Base-by-base conservation (phyloP, 306 rosid genomes). In the Citrullus amarus region DNA sequence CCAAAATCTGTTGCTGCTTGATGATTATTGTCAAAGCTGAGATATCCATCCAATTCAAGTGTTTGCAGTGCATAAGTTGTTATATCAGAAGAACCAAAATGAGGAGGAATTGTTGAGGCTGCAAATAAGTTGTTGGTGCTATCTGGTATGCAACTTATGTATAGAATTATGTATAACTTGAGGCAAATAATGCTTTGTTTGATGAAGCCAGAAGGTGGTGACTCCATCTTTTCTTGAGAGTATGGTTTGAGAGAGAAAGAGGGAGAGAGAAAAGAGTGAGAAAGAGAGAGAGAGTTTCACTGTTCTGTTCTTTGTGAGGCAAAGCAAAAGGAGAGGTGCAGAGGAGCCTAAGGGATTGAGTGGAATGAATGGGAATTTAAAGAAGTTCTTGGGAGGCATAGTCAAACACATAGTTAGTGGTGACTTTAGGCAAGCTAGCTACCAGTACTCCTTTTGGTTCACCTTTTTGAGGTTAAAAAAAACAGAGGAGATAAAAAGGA, bases 1-100 rank as follows among this genome's bases (percentile, higher is more conserved):
- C 99, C 99, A 76, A 96, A 96, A 85, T 96, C 99, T 48, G 75
- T 86, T 46, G 97, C 93, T 79, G 90, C 90, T 44, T 79, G 50
- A 5, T 79, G 88, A 82, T 88, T 92, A 83, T 89, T 62, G 28
- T 82, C 79, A 50, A 88, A 79, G 81, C 89, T 90, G n/a, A 92
- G 85, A 83, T 79, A 18, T 12, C 99, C 99, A 43, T 92, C 97
- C 8, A 96, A 82, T 75, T 83, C 20, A 6, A 88, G 90, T 79
- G 85, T 82, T 80, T 90, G 82, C 10, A 92, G 59, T 50, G 93
- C 83, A 54, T 74, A 50, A 22, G 86, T 77, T 51, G 83, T 72
- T 58, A 80, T 76, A 58, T 59, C 65, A 6, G 81, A 73, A 11
- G 84, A 55, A 41, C 53, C 70, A 44, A 83, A 79, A 70, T 71